Evolutionary conservation across 768 basidiomycete genomes (phyloP), one percentile per base, ranked within the genome.

Genomic region (Agrocybe chaxingu): DNA sequence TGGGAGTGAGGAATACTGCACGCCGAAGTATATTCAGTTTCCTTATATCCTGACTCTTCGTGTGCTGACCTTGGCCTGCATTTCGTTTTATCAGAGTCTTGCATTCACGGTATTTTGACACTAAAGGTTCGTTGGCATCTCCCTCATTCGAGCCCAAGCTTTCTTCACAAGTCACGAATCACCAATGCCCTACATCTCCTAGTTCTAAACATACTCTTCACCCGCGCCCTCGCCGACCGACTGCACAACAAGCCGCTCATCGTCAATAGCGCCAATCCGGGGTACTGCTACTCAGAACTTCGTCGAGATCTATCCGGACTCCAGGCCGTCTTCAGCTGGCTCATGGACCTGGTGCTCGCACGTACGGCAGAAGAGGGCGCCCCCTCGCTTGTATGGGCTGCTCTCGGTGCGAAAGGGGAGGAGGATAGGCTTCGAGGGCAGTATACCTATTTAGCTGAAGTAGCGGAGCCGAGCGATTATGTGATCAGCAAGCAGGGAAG

Each of bases 121-220:
- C 24, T 3, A 24, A 24, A 24, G 3, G 24, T 24, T 24, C 24
- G 24, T 24, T 24, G 24, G 16, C 16, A 24, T 24, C 24, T 5
- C 24, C 24, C 16, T 16, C 16, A 16, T 16, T 16, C 16, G 16
- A 16, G 16, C 16, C 16, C 16, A 16, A 16, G 24, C 5, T 24
- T 24, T 24, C 24, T 24, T 24, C 5, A 24, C 24, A 1, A 24
- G 5, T n/a, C 10, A 1, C 29, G n/a, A 10, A 18, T 19, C 7
- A 18, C 8, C 24, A 9, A 24, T 35, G n/a, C n/a, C 8, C 18
- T 16, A 16, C 37, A 13, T 31, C 8, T 32, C n/a, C 2, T 45
- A 77, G 75, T 77, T 7, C 60, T 79, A 42, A 71, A 72, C 47
- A 54, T 75, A 8, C 62, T 76, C 32, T 74, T 76, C 56, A 61